Conservation (phyloP, 148 eudicot species). For the Fagopyrum homotropicum region DNA sequence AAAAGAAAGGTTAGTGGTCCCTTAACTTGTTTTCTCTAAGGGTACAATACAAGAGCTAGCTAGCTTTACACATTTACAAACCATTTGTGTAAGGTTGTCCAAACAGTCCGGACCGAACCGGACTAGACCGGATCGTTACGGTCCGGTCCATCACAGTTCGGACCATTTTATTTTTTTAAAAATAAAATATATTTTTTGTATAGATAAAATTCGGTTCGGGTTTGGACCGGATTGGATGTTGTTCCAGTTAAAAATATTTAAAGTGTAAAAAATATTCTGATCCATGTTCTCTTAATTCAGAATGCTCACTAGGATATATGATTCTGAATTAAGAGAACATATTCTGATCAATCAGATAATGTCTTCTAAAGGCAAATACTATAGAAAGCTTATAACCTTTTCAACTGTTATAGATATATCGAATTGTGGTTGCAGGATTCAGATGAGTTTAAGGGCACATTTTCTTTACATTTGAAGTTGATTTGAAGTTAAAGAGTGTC, state of each 20-base stretch:
- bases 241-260: too few relatives aligned
- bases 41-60: slow-evolving; percentile 2
- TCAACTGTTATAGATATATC: neutral
- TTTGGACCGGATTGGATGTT: too few relatives aligned
- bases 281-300: too few relatives aligned
- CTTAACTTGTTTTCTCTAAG: neutral
- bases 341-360: neutral
- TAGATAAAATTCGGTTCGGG: too few relatives aligned
- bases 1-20: neutral
- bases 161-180: too few relatives aligned
- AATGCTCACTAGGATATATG: too few relatives aligned
- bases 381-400: neutral
- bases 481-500: neutral
- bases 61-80: neutral
- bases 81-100: neutral
- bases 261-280: too few relatives aligned
- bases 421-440: too few relatives aligned
- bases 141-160: too few relatives aligned
- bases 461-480: neutral
- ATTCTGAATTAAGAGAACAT: neutral
- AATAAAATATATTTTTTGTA: too few relatives aligned
- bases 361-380: neutral
- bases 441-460: neutral
- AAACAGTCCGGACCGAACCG: too few relatives aligned
- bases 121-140: too few relatives aligned